Conservation (phyloP, 176 grass and related monocot species). For the Tillandsia fasciculata region DNA sequence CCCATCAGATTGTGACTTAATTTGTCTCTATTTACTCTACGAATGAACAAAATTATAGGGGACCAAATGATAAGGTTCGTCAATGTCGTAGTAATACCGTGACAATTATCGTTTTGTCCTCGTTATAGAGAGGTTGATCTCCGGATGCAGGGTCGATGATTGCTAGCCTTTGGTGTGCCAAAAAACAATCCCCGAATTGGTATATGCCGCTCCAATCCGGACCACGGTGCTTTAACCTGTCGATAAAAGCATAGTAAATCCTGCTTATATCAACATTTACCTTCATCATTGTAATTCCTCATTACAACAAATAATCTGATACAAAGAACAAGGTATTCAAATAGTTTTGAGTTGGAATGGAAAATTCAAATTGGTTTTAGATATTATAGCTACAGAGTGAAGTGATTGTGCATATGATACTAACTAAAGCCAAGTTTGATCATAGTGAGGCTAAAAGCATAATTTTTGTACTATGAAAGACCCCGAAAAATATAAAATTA, state of each 20-base stretch:
- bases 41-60: background rate
- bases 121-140: conserved; percentile 74
- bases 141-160: conserved; percentile 73
- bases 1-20: too few relatives aligned
- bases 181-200: conserved; percentile 46
- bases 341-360: too few relatives aligned
- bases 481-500: too few relatives aligned
- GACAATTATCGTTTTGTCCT: conserved; percentile 53
- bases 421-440: too few relatives aligned
- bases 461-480: too few relatives aligned
- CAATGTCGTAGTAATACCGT: conserved; percentile 15
- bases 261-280: background rate
- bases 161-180: conserved; percentile 70
- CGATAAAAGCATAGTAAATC: too few relatives aligned
- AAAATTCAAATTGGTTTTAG: too few relatives aligned
- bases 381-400: too few relatives aligned
- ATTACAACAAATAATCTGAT: background rate
- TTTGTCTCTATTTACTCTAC: background rate
- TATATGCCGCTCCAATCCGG: conserved; percentile 65
- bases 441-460: too few relatives aligned
- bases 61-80: background rate
- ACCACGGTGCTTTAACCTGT: conserved; percentile 60
- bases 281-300: background rate
- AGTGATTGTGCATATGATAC: too few relatives aligned
- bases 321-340: too few relatives aligned